Evolutionary conservation across 108 stramenopile species (phyloP), one percentile per base, ranked within the genome.

Genomic region (Fistulifera solaris): DNA sequence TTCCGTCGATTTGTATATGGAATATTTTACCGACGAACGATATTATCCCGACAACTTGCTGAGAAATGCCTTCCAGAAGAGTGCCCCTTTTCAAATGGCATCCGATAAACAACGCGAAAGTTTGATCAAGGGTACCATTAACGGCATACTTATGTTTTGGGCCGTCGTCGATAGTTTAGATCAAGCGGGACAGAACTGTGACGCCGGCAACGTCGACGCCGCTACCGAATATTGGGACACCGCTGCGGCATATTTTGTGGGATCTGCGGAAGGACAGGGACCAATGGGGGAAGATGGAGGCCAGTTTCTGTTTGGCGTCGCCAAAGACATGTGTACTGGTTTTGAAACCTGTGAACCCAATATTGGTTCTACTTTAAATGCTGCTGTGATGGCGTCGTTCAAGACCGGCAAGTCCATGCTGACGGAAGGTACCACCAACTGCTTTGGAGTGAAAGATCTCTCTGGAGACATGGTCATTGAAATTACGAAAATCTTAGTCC

Each of bases 221-320:
- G 70, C 66, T 14, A 35, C 35, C 0, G 39, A 59, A 25, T 63
- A 53, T 47, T 71, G 68, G 64, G 82, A 84, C 39, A 54, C 48
- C 15, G 76, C 51, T 11, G 82, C 61, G 46, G 64, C 76, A 17
- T 61, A 63, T 17, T 78, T 61, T 46, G 54, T 80, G 27, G 82
- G 82, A 21, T 67, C 71, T 15, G 68, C 62, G 52, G 82, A 84
- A 68, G 82, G 78, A 11, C 5, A 21, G 14, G 1, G 16, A 8
- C 51, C 35, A 27, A 47, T 35, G 11, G 65, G 71, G 16, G 58
- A 50, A 12, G 52, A 58, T 27, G 28, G 31, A 27, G 70, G 70
- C 26, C 63, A 57, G 12, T 52, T 71, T 1, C 49, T 77, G 3
- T 78, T 60, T 41, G 45, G 65, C 11, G 27, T 59, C 14, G 73